These are phyloP conservation scores for Mitragyna speciosa DNA, from an alignment of 257 asterid species.

Conservation along the genomic window DNA sequence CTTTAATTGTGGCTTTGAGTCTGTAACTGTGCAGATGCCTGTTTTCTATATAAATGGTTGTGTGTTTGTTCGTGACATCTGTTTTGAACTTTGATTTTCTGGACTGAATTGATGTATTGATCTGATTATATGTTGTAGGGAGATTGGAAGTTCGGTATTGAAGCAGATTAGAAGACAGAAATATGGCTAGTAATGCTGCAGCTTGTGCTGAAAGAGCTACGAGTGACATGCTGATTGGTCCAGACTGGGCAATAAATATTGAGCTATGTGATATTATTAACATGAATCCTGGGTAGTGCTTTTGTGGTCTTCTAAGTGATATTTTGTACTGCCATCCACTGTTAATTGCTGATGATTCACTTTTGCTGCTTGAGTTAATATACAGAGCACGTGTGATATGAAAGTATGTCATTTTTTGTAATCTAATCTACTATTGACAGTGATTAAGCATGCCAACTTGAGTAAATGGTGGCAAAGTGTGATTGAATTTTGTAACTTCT, in stretches of 20 bases:
- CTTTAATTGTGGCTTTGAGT: not conserved
- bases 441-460: not conserved
- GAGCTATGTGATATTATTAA: conserved; percentile 90
- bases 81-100: not conserved
- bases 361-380: not conserved
- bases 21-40: not conserved
- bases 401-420: not conserved
- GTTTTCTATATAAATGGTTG: not conserved
- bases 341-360: not conserved
- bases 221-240: conserved; percentile 87
- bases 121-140: conserved; percentile 2
- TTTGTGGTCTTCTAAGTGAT: not conserved
- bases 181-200: conserved; percentile 77
- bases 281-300: conserved; percentile 68
- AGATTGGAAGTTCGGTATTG: conserved; percentile 24
- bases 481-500: not conserved
- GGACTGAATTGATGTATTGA: not conserved
- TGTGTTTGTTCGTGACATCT: not conserved
- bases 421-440: not conserved
- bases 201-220: conserved; percentile 97
- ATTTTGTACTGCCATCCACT: not conserved
- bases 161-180: conserved; percentile 26
- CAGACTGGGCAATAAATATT: conserved; percentile 95
- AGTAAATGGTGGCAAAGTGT: not conserved
- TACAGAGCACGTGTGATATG: not conserved